Percentiles rank a stretch among this genome's conserved stretches.
Conservation (phyloP, 768 basidiomycete genomes). For the Lentinula raphanica region DNA sequence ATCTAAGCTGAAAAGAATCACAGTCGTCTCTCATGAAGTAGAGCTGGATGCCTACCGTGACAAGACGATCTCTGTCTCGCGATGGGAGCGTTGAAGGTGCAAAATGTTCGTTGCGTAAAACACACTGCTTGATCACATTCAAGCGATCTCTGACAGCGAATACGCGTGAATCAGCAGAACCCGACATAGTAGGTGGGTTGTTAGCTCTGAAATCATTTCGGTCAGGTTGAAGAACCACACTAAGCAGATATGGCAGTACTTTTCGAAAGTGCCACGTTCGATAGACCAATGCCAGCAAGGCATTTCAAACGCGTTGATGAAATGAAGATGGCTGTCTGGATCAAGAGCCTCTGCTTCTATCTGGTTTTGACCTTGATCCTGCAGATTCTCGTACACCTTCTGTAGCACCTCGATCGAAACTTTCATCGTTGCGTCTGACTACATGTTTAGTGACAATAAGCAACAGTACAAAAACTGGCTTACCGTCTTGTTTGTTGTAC, state of each 20-base stretch:
- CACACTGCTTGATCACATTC: conserved; percentile 87
- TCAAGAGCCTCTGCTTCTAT: conserved; percentile 64
- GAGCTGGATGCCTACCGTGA: conserved; percentile 58
- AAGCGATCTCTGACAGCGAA: conserved; percentile 78
- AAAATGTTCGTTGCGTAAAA: conserved; percentile 95
- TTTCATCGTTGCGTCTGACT: conserved; percentile 74
- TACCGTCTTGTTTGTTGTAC: conserved; percentile 88
- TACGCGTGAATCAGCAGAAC: conserved; percentile 78
- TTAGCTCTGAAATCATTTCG: conserved; percentile 36
- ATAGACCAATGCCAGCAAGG: conserved; percentile 88
- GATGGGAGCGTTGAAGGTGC: conserved; percentile 92
- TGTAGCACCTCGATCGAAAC: conserved; percentile 62
- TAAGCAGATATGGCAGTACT: conserved; percentile 35
- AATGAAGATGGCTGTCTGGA: conserved; percentile 73
- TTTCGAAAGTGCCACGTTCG: conserved; percentile 84
- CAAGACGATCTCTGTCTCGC: conserved; percentile 77
- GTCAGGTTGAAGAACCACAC: background rate
- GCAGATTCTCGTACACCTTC: conserved; percentile 71
- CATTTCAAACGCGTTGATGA: conserved; percentile 94
- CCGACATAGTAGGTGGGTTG: conserved; percentile 62
- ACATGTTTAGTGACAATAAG: background rate
- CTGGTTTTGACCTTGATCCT: conserved; percentile 53
- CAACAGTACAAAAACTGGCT: conserved; percentile 11
- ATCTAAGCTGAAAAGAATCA: conserved; percentile 59
- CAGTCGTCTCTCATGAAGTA: background rate